phyloP scores from a whole-genome alignment of 202 grass and related monocot genomes.

The Musa balbisiana region DNA sequence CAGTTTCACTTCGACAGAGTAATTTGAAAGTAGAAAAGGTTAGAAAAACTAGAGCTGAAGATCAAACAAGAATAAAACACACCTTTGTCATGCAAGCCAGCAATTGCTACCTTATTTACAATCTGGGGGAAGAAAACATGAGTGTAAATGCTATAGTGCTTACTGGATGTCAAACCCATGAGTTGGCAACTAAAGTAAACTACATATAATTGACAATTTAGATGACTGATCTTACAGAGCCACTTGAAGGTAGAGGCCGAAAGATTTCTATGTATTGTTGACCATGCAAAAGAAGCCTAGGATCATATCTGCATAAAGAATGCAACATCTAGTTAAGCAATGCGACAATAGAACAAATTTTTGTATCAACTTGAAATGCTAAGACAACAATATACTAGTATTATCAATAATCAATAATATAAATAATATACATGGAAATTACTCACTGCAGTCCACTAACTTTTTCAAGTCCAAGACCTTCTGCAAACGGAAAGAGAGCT shows the following conservation, averaged over 20 bases:
- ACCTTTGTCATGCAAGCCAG: slow-evolving; percentile 96
- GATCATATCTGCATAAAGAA: slow-evolving; percentile 53
- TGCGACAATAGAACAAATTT: background rate
- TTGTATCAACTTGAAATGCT: background rate
- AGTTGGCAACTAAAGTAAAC: background rate
- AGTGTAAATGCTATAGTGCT: background rate
- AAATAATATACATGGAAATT: background rate
- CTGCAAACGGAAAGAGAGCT: slow-evolving; percentile 60
- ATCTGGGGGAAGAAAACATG: slow-evolving; percentile 35
- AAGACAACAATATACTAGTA: slow-evolving; percentile 10
- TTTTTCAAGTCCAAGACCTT: slow-evolving; percentile 50
- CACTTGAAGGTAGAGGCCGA: slow-evolving; percentile 50
- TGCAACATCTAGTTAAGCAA: slow-evolving; percentile 11
- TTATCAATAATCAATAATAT: background rate
- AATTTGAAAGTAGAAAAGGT: background rate
- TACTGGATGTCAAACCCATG: background rate
- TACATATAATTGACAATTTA: background rate
- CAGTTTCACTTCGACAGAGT: background rate
- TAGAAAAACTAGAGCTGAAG: background rate
- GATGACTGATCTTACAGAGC: slow-evolving; percentile 43
- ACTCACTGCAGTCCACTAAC: slow-evolving; percentile 82
- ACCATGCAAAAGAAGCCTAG: slow-evolving; percentile 70
- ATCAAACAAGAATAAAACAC: background rate
- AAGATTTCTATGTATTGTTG: slow-evolving; percentile 96
- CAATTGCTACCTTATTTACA: slow-evolving; percentile 63